Conservation (phyloP, 768 basidiomycete genomes). For the Guyanaporus albipodus region DNA sequence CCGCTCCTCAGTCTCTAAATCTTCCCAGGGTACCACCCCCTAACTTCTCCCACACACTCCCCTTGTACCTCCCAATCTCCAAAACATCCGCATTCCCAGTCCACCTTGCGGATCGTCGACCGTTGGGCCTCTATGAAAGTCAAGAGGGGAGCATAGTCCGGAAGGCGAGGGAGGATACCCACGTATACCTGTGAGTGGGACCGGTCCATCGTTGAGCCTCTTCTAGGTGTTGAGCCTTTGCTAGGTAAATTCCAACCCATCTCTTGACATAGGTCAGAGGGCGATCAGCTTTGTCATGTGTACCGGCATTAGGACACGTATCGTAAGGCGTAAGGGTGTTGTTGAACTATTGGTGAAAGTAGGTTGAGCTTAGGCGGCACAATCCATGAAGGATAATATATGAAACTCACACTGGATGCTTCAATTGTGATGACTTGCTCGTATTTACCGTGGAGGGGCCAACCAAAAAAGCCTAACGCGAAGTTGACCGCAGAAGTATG, state of each 20-base stretch:
- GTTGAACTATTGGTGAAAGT: conserved; percentile 49
- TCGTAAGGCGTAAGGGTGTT: conserved; percentile 84
- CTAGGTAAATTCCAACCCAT: conserved; percentile 74
- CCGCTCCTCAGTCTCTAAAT: too few relatives aligned
- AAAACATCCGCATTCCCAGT: conserved; percentile 73
- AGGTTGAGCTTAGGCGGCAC: background rate
- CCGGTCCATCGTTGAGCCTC: conserved; percentile 87
- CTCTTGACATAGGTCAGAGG: conserved; percentile 50
- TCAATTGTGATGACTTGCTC: conserved; percentile 78
- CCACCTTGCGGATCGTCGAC: conserved; percentile 57
- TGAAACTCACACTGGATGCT: conserved; percentile 44
- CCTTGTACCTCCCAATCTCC: conserved; percentile 72
- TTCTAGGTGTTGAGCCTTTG: conserved; percentile 66
- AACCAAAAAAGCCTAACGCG: conserved; percentile 73
- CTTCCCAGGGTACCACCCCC: conserved; percentile 23
- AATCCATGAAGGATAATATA: background rate
- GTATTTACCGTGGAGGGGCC: conserved; percentile 67
- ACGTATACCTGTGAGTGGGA: conserved; percentile 70
- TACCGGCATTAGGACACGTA: conserved; percentile 67
- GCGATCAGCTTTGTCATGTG: conserved; percentile 49
- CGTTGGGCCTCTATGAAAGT: conserved; percentile 69
- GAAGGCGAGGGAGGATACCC: conserved; percentile 59
- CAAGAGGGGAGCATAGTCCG: conserved; percentile 72
- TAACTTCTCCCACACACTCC: conserved; percentile 58
- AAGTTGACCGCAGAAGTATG: conserved; percentile 61